Base-by-base conservation (phyloP, 2,329 filamentous ascomycete genomes). In the Pyrenophora tritici-repentis region DNA sequence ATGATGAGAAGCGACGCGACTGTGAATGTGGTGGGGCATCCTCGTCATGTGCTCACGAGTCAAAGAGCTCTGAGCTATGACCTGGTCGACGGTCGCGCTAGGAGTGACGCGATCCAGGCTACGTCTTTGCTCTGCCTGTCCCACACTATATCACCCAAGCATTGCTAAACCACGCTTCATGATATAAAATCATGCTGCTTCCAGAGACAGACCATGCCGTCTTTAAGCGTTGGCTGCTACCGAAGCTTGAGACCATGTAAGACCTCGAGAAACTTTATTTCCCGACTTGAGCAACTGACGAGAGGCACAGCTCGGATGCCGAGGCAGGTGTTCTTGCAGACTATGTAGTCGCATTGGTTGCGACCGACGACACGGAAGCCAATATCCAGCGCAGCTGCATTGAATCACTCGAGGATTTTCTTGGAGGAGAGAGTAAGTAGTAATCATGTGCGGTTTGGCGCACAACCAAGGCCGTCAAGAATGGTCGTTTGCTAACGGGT, bases 261-360 rank as follows among this genome's bases (percentile, higher is more conserved):
- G 86, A 76, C 14, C 7, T 35, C 34, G 16, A 36, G 31, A 47
- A 37, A 18, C 6, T 18, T 2, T 46, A 42, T 32, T 36, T 31
- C 24, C 18, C 35, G 31, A n/a, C 42, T 20, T 20, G 39, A 38
- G 22, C 42, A 3, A 35, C 48, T 63, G 17, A 58, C 44, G 32
- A 32, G 24, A 14, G 24, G 3, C 10, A 34, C 42, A 90, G 88
- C 45, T 90, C 88, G 22, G 89, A 92, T 65, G 89, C 88, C 42
- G 90, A 94, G 69, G 83, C 86, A 26, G 89, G 91, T 65, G 88
- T 93, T 4, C 84, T 94, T 3, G 89, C 89, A 39, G 90, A 94
- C 63, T 94, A 92, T 69, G 87, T 93, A n/a, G 80, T 92, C 55
- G 89, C 88, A 6, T 81, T 94, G 16, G 76, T 93, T 38, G 83